Evolutionary conservation across 371 early-diverging fungal species (phyloP).

Genomic region (Phascolomyces articulosus): DNA sequence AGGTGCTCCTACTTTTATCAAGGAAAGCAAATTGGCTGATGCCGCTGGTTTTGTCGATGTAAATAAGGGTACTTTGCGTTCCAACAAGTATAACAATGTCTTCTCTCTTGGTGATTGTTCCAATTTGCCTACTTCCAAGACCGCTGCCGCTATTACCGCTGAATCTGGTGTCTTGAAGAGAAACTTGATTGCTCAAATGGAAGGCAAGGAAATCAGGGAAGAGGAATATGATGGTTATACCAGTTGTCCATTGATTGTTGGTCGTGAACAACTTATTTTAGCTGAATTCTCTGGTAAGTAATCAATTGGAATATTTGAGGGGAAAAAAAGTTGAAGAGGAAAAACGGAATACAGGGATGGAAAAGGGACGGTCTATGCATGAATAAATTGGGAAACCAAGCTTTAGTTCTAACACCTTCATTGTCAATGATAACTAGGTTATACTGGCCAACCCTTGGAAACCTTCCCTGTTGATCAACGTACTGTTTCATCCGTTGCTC

Average conservation of each 20-base stretch:
- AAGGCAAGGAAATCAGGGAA: slow-evolving; percentile 45
- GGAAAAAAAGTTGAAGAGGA: background rate
- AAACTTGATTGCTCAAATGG: slow-evolving; percentile 75
- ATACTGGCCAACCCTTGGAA: slow-evolving; percentile 77
- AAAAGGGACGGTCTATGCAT: background rate
- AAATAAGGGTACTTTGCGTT: slow-evolving; percentile 77
- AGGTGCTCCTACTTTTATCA: slow-evolving; percentile 80
- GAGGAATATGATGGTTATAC: slow-evolving; percentile 84
- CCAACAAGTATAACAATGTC: slow-evolving; percentile 78
- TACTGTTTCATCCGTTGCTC: slow-evolving; percentile 62
- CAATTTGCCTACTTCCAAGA: slow-evolving; percentile 86
- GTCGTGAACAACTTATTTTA: slow-evolving; percentile 79
- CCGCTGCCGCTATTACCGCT: slow-evolving; percentile 88
- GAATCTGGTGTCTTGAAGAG: slow-evolving; percentile 76
- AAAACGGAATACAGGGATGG: background rate
- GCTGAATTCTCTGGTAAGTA: slow-evolving; percentile 74
- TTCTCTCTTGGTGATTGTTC: slow-evolving; percentile 86
- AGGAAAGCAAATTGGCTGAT: slow-evolving; percentile 71
- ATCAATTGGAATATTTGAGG: background rate
- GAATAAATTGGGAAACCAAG: too few relatives aligned
- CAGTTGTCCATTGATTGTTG: slow-evolving; percentile 77
- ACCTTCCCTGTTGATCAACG: slow-evolving; percentile 88
- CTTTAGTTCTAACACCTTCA: too few relatives aligned
- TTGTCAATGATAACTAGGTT: slow-evolving; percentile 45
- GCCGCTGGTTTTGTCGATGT: slow-evolving; percentile 89